phyloP scores from a whole-genome alignment of 2,329 filamentous ascomycete species.

The Talaromyces sp. region DNA sequence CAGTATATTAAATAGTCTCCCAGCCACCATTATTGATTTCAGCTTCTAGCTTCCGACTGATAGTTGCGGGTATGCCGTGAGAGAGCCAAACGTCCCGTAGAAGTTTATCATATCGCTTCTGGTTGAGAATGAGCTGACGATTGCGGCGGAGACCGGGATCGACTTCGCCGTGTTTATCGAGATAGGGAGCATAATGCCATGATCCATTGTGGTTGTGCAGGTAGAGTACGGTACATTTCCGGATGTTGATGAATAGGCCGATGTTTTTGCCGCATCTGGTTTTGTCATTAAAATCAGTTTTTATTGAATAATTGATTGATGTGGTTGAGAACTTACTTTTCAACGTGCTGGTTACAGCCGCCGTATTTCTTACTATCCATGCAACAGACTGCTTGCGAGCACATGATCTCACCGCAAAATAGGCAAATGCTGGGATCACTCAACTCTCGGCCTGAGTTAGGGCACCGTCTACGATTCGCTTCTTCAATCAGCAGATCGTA shows the following conservation, averaged over 20 bases:
- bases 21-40: slow-evolving; percentile 97
- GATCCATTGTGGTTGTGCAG: slow-evolving; percentile 76
- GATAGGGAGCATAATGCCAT: slow-evolving; percentile 83
- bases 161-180: slow-evolving; percentile 92
- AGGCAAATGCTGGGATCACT: slow-evolving; percentile 88
- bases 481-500: slow-evolving; percentile 92
- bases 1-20: slow-evolving; percentile 60
- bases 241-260: slow-evolving; percentile 93
- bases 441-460: slow-evolving; percentile 84
- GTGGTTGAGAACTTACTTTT: slow-evolving; percentile 55
- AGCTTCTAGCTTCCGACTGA: slow-evolving; percentile 82
- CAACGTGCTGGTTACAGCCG: slow-evolving; percentile 85
- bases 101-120: slow-evolving; percentile 86
- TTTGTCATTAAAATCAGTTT: slow-evolving; percentile 14
- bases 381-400: slow-evolving; percentile 89
- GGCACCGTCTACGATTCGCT: slow-evolving; percentile 75
- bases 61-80: slow-evolving; percentile 81
- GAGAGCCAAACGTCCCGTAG: slow-evolving; percentile 80
- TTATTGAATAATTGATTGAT: neutral
- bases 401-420: slow-evolving; percentile 95
- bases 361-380: slow-evolving; percentile 60
- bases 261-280: slow-evolving; percentile 80
- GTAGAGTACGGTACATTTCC: slow-evolving; percentile 90
- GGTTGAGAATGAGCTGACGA: slow-evolving; percentile 85
- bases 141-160: slow-evolving; percentile 85